Percentiles rank a stretch among this genome's conserved stretches.
Evolutionary conservation across 2,329 filamentous ascomycete genomes (phyloP).

Genomic region (Xylaria sp.): DNA sequence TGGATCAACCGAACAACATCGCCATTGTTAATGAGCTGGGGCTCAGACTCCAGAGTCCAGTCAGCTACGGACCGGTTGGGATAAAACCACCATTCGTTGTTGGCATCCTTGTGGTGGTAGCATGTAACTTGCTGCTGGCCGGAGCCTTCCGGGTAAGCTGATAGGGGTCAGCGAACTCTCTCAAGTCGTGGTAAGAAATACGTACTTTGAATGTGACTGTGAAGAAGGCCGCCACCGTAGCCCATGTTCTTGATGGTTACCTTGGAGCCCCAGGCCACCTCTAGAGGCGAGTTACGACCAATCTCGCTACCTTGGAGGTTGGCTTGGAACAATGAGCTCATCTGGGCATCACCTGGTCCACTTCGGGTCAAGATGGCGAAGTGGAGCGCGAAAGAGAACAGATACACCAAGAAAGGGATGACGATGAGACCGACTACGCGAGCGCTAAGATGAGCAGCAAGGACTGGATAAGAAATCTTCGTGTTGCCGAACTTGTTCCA

Average conservation of each 20-base stretch:
- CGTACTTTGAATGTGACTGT: slow-evolving; percentile 90
- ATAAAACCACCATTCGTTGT: slow-evolving; percentile 99
- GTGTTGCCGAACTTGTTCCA: slow-evolving; percentile 98
- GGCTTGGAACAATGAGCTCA: slow-evolving; percentile 99
- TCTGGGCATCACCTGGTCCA: slow-evolving; percentile 97
- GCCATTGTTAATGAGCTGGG: slow-evolving; percentile 81
- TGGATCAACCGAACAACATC: slow-evolving; percentile 88
- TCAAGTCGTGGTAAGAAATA: slow-evolving; percentile 15
- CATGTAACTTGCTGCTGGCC: slow-evolving; percentile 96
- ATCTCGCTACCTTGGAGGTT: slow-evolving; percentile 94
- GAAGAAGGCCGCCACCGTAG: slow-evolving; percentile 93
- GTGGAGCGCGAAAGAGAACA: slow-evolving; percentile 94
- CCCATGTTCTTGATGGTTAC: slow-evolving; percentile 99
- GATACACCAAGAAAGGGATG: slow-evolving; percentile 89
- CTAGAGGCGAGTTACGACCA: slow-evolving; percentile 91
- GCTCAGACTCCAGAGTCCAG: slow-evolving; percentile 75
- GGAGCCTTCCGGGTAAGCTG: slow-evolving; percentile 87
- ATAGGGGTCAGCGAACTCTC: slow-evolving; percentile 33
- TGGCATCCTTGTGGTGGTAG: slow-evolving; percentile 99
- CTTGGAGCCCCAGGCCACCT: slow-evolving; percentile 88
- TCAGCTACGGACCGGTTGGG: slow-evolving; percentile 83
- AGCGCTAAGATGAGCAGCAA: slow-evolving; percentile 81
- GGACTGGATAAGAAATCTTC: slow-evolving; percentile 76
- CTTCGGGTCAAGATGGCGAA: slow-evolving; percentile 93
- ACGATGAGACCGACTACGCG: slow-evolving; percentile 88